These are phyloP conservation scores for Mayamaea pseudoterrestris DNA, from an alignment of 108 stramenopile genomes.

Conservation along the genomic window DNA sequence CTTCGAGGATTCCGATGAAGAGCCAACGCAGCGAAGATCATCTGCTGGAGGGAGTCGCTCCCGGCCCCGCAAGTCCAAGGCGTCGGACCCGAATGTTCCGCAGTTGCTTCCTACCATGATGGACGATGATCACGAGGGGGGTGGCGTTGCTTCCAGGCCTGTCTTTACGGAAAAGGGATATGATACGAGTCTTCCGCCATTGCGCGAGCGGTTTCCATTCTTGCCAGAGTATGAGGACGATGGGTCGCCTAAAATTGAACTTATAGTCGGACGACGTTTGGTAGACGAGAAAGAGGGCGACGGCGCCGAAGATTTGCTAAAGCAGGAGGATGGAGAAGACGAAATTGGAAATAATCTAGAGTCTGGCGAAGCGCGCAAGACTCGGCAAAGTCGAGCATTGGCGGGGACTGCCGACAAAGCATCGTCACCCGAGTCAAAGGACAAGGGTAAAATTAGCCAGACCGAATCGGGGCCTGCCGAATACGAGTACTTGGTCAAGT, in stretches of 20 bases:
- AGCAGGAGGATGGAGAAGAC: constrained; percentile 18
- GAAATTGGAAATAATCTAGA: too few species aligned
- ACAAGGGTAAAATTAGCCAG: not conserved
- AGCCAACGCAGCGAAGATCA: constrained; percentile 20
- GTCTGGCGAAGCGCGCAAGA: constrained; percentile 14
- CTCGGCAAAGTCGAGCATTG: not conserved
- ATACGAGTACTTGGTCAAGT: constrained; percentile 94
- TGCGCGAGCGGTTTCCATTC: constrained; percentile 82
- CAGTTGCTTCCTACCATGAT: not conserved
- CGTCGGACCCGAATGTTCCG: constrained; percentile 3
- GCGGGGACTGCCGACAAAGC: constrained; percentile 8
- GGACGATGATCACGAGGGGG: constrained; percentile 14
- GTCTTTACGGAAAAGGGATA: constrained; percentile 73
- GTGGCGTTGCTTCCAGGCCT: constrained; percentile 16
- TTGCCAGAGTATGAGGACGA: constrained; percentile 87
- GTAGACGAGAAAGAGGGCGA: constrained; percentile 47
- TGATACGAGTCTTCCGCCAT: constrained; percentile 46
- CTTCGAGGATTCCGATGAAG: constrained; percentile 46
- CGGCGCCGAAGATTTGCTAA: constrained; percentile 18
- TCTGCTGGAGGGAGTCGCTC: not conserved
- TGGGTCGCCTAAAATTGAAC: constrained; percentile 85
- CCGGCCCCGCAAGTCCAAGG: constrained; percentile 8
- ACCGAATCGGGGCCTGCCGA: constrained; percentile 34
- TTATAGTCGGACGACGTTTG: constrained; percentile 82
- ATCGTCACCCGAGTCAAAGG: constrained; percentile 5